A percentile compares a stretch with the other conserved stretches of the same genome.
phyloP scores from a whole-genome alignment of 176 grass and related monocot genomes.

The Triticum urartu region DNA sequence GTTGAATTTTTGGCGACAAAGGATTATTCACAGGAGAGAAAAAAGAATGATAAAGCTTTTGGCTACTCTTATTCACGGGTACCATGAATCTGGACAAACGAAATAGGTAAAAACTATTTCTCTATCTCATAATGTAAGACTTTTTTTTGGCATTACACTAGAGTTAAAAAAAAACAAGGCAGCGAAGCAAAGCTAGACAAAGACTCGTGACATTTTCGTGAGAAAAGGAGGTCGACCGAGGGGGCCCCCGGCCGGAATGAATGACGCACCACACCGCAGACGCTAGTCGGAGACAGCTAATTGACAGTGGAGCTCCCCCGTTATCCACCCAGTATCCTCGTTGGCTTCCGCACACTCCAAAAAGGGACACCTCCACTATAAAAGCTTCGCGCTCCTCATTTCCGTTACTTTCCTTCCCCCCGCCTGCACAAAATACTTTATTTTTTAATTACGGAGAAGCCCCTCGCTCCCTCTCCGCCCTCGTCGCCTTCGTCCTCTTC shows the following conservation, averaged over 20 bases:
- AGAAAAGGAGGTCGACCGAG: not conserved
- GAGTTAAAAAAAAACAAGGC: not conserved
- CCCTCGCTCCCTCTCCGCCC: not conserved
- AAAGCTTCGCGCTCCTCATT: conserved; percentile 10
- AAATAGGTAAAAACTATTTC: not conserved
- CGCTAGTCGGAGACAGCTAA: conserved; percentile 56
- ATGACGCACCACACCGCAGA: not conserved
- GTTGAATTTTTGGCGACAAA: no score
- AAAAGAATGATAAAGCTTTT: no score
- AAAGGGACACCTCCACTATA: conserved; percentile 24
- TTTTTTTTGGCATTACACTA: no score
- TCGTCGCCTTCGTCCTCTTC: conserved; percentile 27
- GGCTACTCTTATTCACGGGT: no score
- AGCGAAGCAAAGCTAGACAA: not conserved
- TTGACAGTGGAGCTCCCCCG: conserved; percentile 26
- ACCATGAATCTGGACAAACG: no score
- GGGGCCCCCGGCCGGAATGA: not conserved
- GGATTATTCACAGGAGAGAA: no score
- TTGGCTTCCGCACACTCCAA: conserved; percentile 39
- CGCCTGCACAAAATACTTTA: not conserved
- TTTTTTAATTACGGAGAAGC: conserved; percentile 22
- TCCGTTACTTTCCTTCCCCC: conserved; percentile 32
- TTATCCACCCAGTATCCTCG: conserved; percentile 34
- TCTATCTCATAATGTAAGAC: no score
- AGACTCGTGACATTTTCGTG: not conserved